Evolutionary conservation across 192 early-diverging fungal genomes (phyloP).

Genomic region (Backusella tuberculispora): DNA sequence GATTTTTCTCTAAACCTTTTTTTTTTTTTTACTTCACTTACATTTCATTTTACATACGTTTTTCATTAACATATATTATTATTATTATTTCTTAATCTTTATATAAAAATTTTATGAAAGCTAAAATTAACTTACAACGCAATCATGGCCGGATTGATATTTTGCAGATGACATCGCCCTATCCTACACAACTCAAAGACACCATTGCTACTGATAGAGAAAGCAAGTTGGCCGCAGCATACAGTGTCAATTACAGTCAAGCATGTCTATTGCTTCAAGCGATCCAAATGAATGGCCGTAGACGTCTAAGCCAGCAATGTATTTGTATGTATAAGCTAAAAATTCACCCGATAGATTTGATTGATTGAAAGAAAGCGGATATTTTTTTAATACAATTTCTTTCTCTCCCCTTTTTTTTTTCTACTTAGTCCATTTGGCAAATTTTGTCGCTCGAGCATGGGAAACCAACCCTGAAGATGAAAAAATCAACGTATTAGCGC

Average conservation of each 20-base stretch:
- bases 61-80: not conserved
- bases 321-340: constrained; percentile 10
- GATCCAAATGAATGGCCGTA: constrained; percentile 22
- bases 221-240: not conserved
- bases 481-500: not conserved
- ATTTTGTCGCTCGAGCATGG: constrained; percentile 28
- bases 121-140: constrained; percentile 16
- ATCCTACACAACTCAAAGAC: not conserved
- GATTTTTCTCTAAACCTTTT: not conserved
- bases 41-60: not conserved
- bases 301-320: constrained; percentile 6
- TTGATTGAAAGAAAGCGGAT: not conserved
- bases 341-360: not conserved
- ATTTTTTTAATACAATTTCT: not conserved
- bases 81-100: not conserved
- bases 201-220: not conserved
- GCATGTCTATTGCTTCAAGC: constrained; percentile 25
- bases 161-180: constrained; percentile 6
- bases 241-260: constrained; percentile 19
- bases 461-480: constrained; percentile 12
- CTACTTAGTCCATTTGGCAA: constrained; percentile 26
- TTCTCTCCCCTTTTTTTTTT: not conserved
- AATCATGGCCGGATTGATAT: constrained; percentile 10
- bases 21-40: not conserved
- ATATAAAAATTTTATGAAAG: constrained; percentile 15